Evolutionary conservation across 2,329 filamentous ascomycete species (phyloP).

Genomic region (Venturia oleaginea): DNA sequence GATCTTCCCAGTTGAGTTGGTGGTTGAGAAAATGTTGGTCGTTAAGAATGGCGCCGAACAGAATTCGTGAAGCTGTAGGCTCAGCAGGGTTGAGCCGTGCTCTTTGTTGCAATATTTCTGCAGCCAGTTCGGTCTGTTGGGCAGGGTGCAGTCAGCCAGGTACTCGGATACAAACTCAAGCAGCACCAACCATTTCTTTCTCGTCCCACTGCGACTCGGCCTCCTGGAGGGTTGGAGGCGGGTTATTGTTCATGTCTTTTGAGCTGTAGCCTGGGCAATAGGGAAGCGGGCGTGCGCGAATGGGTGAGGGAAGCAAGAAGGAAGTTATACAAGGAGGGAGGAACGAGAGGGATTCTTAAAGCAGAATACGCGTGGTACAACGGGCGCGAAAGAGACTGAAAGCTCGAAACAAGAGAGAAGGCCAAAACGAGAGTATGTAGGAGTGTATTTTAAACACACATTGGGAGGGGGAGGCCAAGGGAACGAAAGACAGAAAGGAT

Average conservation of each 20-base stretch:
- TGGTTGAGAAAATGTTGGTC: not conserved
- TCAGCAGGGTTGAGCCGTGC: not conserved
- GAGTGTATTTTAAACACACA: not conserved
- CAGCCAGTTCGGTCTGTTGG: conserved; percentile 11
- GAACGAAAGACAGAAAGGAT: conserved; percentile 11
- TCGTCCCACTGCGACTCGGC: conserved; percentile 7
- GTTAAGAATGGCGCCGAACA: conserved; percentile 1
- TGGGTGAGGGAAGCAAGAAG: not conserved
- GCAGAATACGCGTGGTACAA: conserved; percentile 12
- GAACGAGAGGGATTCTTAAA: not conserved
- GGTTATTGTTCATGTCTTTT: conserved; percentile 5
- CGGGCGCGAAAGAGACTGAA: conserved; percentile 11
- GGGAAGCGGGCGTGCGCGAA: not conserved
- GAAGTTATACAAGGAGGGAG: not conserved
- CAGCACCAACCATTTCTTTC: conserved; percentile 9
- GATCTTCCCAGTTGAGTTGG: conserved; percentile 11
- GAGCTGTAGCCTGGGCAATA: not conserved
- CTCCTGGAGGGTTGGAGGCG: not conserved
- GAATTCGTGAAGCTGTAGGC: not conserved
- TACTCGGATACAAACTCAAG: not conserved
- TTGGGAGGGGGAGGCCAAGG: not conserved
- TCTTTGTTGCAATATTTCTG: conserved; percentile 11
- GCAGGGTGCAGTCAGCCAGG: not conserved
- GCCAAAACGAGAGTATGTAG: conserved; percentile 12
- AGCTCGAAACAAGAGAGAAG: conserved; percentile 10